Base-by-base conservation (phyloP, 257 asterid species). In the Leptodermis oblonga region DNA sequence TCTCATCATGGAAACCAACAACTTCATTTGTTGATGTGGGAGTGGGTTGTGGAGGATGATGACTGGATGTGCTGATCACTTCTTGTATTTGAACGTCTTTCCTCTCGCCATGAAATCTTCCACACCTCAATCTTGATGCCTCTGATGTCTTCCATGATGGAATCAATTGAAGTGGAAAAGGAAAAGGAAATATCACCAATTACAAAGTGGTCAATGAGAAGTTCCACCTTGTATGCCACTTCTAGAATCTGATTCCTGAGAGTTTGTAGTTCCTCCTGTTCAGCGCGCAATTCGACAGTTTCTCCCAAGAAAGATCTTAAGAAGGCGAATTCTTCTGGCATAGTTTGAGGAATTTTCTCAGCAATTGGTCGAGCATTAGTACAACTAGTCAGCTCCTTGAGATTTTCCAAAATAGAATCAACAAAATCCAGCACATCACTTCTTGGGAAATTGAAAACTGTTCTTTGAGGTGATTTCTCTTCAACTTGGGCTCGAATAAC, bases 1-100 rank as follows among this genome's bases (percentile, higher is more conserved):
- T 3, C 13, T 70, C 55, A 3, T 71, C 70, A 60, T 52, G 59
- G 12, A 58, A 28, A 58, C 64, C 64, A 28, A 31, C 42, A 58
- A 28, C 23, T 30, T 15, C 42, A 37, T 37, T 3, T 15, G 2
- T 31, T 33, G 4, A 8, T n/a, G 53, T 7, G 17, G 17, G 26
- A 12, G 20, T 26, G 3, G 18, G 13, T 41, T 42, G 52, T 4
- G 12, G 37, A 67, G 74, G 58, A 49, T n/a, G 39, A 2, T 62
- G 67, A 8, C 74, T 76, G 5, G 59, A 15, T 34, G 70, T 75
- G 1, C 9, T 12, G 18, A 12, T 25, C 60, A 54, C 23, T 3
- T n/a, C n/a, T 23, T 26, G 14, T 18, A 28, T 0, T 18, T 18
- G 8, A 22, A 25, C 1, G 36, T 54, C 31, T 37, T 37, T 37